Percentiles rank a stretch among this genome's conserved stretches.
These are phyloP conservation scores for Camptophora hylomeconis DNA, from an alignment of 2,329 filamentous ascomycete species.

Conservation along the genomic window DNA sequence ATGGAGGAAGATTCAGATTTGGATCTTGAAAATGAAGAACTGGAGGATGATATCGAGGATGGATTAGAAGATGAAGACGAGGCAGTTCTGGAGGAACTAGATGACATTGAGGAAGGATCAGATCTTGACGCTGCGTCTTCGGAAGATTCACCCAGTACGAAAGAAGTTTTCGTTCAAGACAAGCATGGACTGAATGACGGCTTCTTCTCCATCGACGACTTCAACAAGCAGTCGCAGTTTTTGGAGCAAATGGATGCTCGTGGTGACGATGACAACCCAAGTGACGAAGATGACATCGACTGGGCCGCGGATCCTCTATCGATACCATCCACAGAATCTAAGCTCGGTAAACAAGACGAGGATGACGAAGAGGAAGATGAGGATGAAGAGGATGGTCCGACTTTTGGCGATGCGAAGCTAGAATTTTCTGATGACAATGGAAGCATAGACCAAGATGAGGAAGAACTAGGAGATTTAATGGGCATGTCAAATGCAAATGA, in stretches of 20 bases:
- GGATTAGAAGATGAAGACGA: constrained; percentile 17
- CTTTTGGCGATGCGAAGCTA: constrained; percentile 67
- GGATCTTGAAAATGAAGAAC: constrained; percentile 8
- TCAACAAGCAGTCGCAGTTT: constrained; percentile 86
- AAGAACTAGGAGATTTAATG: constrained; percentile 43
- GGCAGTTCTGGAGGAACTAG: constrained; percentile 25
- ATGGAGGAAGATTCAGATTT: constrained; percentile 7
- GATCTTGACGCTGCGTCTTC: constrained; percentile 17
- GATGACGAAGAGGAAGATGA: constrained; percentile 37
- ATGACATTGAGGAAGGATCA: constrained; percentile 20
- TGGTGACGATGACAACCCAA: constrained; percentile 62
- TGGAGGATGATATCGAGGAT: constrained; percentile 17
- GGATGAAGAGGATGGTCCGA: constrained; percentile 65
- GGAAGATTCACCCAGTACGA: constrained; percentile 25
- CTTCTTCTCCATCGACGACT: constrained; percentile 95
- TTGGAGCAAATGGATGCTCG: constrained; percentile 74
- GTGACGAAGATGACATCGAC: constrained; percentile 76
- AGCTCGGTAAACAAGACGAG: constrained; percentile 18
- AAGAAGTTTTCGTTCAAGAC: constrained; percentile 53
- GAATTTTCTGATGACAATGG: constrained; percentile 55
- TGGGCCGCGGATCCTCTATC: constrained; percentile 68
- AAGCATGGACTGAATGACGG: constrained; percentile 84
- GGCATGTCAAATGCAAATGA: constrained; percentile 67
- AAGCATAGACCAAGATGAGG: constrained; percentile 34
- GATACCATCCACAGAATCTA: constrained; percentile 11